These are phyloP conservation scores for Globisporangium abappressorium DNA, from an alignment of 352 stramenopile genomes.

Conservation along the genomic window DNA sequence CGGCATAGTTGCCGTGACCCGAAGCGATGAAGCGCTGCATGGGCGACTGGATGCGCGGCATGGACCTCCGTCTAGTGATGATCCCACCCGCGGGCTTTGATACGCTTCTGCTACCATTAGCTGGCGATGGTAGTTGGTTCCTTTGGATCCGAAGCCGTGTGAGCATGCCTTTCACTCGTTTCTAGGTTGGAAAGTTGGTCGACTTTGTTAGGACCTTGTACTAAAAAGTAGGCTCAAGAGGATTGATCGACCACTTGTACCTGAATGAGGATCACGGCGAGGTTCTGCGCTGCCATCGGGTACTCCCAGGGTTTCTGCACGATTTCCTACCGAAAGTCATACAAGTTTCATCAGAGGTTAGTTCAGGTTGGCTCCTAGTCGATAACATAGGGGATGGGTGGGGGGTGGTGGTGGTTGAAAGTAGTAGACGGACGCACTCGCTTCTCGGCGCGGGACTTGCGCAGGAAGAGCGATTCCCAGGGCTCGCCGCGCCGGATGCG, in stretches of 20 bases:
- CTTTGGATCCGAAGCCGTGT: conserved; percentile 25
- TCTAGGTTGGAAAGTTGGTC: conserved; percentile 18
- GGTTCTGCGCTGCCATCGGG: conserved; percentile 78
- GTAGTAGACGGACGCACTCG: conserved; percentile 27
- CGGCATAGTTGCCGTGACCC: conserved; percentile 42
- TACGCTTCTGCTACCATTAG: conserved; percentile 7
- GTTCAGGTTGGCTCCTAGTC: neutral
- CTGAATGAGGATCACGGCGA: conserved; percentile 77
- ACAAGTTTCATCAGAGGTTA: neutral
- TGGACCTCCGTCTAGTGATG: neutral
- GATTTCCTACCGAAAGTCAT: conserved; percentile 36
- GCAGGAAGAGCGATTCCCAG: conserved; percentile 83
- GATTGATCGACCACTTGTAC: conserved; percentile 6
- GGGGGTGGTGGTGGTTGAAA: neutral
- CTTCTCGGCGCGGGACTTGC: conserved; percentile 64
- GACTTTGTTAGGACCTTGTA: neutral
- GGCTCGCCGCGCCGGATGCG: conserved; percentile 25
- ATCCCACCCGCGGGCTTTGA: neutral
- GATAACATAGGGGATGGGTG: neutral
- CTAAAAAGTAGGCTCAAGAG: neutral
- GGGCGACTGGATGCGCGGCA: conserved; percentile 29
- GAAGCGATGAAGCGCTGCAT: conserved; percentile 74
- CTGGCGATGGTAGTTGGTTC: neutral
- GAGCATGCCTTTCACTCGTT: conserved; percentile 63
- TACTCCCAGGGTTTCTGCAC: conserved; percentile 71